phyloP scores from a whole-genome alignment of 306 rosid genomes.

The Bauhinia variegata region DNA sequence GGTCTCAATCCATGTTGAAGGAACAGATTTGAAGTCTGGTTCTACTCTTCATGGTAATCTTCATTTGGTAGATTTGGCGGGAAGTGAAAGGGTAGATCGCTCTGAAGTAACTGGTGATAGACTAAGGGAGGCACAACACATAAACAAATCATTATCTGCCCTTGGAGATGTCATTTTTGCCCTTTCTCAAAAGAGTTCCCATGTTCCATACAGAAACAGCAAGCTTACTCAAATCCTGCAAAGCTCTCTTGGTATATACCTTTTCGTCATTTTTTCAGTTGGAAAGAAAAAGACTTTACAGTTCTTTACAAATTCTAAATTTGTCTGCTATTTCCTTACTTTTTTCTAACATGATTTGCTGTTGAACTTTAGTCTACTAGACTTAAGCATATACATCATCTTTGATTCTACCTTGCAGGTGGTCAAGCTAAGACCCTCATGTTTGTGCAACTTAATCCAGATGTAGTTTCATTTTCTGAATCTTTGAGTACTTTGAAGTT shows the following conservation, averaged over 20 bases:
- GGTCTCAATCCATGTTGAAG: conserved; percentile 49
- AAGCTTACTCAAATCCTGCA: conserved; percentile 98
- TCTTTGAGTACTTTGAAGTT: conserved; percentile 81
- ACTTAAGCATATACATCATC: too few species aligned
- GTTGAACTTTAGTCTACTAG: background rate
- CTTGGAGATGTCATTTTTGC: conserved; percentile 96
- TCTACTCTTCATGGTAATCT: conserved; percentile 63
- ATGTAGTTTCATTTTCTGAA: conserved; percentile 70
- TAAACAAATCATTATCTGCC: conserved; percentile 87
- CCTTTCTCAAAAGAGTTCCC: conserved; percentile 79
- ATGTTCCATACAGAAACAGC: conserved; percentile 96
- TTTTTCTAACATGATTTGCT: background rate
- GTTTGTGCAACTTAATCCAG: conserved; percentile 95
- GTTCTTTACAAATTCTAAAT: conserved; percentile 1
- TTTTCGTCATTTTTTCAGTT: conserved; percentile 9
- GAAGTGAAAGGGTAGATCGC: conserved; percentile 95
- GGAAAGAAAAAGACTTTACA: background rate
- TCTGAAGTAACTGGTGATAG: conserved; percentile 94
- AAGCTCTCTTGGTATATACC: conserved; percentile 72
- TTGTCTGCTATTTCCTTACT: too few species aligned
- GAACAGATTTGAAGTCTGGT: conserved; percentile 47
- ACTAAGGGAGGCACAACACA: conserved; percentile 93
- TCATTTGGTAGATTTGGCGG: conserved; percentile 96
- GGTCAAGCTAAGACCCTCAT: conserved; percentile 95
- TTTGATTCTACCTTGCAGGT: conserved; percentile 56